Conservation (phyloP, 2,329 filamentous ascomycete genomes). For the Mycosphaerella sp. region DNA sequence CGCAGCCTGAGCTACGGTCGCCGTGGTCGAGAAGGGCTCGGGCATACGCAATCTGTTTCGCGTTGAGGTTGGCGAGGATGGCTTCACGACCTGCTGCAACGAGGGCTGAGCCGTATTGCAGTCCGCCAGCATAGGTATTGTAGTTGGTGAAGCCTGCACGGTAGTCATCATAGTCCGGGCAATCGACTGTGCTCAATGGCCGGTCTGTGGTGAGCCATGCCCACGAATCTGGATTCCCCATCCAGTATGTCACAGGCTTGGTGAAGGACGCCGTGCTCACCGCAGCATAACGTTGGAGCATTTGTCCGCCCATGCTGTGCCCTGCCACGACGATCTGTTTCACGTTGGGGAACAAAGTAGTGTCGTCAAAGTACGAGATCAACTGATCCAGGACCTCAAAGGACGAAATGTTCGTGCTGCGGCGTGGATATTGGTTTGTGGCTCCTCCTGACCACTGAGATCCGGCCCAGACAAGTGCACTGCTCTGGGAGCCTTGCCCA, state of each 20-base stretch:
- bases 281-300: constrained; percentile 32
- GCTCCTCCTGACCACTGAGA: constrained; percentile 33
- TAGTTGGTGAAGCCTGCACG: constrained; percentile 32
- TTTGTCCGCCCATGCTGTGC: constrained; percentile 35
- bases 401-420: constrained; percentile 22
- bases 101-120: constrained; percentile 25
- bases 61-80: constrained; percentile 30
- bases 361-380: constrained; percentile 32
- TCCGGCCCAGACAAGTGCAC: constrained; percentile 32
- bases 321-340: constrained; percentile 35
- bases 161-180: constrained; percentile 32
- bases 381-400: constrained; percentile 33
- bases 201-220: constrained; percentile 31
- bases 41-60: constrained; percentile 32
- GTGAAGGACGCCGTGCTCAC: constrained; percentile 25
- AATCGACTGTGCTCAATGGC: constrained; percentile 28
- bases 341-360: constrained; percentile 31
- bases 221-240: constrained; percentile 34
- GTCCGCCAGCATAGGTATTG: constrained; percentile 21
- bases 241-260: constrained; percentile 32
- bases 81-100: constrained; percentile 26
- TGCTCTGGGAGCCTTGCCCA: constrained; percentile 29
- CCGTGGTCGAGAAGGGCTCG: constrained; percentile 32
- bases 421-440: constrained; percentile 32
- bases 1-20: constrained; percentile 31